Conservation (phyloP, 768 basidiomycete genomes). For the Panus rudis region DNA sequence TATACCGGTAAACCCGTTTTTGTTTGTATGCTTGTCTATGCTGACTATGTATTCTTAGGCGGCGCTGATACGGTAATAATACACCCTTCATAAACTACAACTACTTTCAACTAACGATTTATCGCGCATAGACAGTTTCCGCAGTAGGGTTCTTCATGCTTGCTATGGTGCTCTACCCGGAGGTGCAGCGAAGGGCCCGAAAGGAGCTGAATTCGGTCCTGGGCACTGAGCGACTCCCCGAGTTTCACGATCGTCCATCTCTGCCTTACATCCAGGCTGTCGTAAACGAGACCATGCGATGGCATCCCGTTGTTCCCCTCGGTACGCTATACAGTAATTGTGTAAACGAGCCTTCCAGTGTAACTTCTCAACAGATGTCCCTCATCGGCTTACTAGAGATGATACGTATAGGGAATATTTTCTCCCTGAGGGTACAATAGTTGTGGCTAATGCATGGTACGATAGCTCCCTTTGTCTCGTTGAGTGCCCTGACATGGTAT, state of each 20-base stretch:
- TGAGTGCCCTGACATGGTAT: neutral
- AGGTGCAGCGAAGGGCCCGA: conserved; percentile 7
- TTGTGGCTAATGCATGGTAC: conserved; percentile 26
- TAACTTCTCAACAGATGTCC: conserved; percentile 10
- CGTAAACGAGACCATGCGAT: conserved; percentile 11
- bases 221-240: conserved; percentile 8
- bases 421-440: conserved; percentile 25
- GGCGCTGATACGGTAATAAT: conserved; percentile 5
- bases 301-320: conserved; percentile 11
- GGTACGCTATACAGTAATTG: conserved; percentile 4
- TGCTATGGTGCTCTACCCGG: conserved; percentile 8
- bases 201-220: conserved; percentile 6
- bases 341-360: neutral
- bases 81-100: neutral
- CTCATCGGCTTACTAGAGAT: conserved; percentile 22
- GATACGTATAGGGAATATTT: conserved; percentile 25
- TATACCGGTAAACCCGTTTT: conserved; percentile 5
- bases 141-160: conserved; percentile 11
- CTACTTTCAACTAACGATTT: neutral
- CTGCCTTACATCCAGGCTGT: conserved; percentile 11
- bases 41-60: neutral
- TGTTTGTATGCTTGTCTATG: neutral
- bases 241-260: conserved; percentile 2
- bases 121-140: conserved; percentile 6
- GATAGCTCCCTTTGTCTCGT: neutral